Evolutionary conservation across 768 basidiomycete species (phyloP).

Genomic region (Mycena metata): DNA sequence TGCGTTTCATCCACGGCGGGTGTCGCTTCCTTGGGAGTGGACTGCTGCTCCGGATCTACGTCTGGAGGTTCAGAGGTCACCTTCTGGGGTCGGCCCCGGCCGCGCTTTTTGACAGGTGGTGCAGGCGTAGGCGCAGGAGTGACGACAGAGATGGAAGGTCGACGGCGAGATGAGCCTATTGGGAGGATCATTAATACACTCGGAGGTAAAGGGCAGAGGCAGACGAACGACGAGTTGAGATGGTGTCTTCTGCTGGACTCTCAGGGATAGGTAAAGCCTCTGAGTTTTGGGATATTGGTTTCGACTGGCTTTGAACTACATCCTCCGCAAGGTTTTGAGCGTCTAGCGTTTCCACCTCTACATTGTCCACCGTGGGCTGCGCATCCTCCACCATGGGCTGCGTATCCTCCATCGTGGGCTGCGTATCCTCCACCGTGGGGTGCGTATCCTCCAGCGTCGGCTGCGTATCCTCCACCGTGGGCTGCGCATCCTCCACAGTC

Average conservation of each 20-base stretch:
- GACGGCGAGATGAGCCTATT: slow-evolving; percentile 57
- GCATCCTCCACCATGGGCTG: slow-evolving; percentile 6
- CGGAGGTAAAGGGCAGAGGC: no score
- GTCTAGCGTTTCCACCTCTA: slow-evolving; percentile 11
- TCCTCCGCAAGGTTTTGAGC: slow-evolving; percentile 5
- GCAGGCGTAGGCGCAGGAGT: slow-evolving; percentile 41
- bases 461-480: not conserved
- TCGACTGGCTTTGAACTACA: slow-evolving; percentile 17
- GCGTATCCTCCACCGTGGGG: not conserved
- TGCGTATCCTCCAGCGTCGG: no score
- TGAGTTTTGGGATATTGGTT: slow-evolving; percentile 27
- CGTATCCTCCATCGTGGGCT: slow-evolving; percentile 8
- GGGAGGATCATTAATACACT: slow-evolving; percentile 4
- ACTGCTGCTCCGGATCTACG: slow-evolving; percentile 48
- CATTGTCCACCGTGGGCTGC: slow-evolving; percentile 7
- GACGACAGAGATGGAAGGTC: slow-evolving; percentile 50
- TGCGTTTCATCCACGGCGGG: slow-evolving; percentile 29
- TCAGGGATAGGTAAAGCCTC: slow-evolving; percentile 12
- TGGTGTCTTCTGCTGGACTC: slow-evolving; percentile 18
- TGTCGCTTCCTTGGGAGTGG: slow-evolving; percentile 44
- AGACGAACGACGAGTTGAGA: slow-evolving; percentile 36
- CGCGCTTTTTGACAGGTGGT: slow-evolving; percentile 44
- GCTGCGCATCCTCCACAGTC: no score
- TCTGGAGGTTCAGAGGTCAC: slow-evolving; percentile 36
- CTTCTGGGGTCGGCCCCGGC: slow-evolving; percentile 41